Conservation (phyloP, 345 rosid species). For the Murraya paniculata region DNA sequence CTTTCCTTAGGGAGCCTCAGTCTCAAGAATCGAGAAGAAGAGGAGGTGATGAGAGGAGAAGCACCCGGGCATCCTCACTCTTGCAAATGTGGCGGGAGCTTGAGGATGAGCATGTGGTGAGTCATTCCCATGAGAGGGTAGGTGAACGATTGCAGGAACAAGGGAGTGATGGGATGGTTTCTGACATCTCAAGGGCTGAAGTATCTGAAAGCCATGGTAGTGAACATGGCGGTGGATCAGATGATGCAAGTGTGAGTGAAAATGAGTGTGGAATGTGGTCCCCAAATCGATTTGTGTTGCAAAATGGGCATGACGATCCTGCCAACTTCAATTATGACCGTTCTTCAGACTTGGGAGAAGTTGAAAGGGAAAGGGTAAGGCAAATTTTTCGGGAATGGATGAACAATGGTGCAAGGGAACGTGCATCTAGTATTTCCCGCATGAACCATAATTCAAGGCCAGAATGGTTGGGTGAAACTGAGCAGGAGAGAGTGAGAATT, state of each 20-base stretch:
- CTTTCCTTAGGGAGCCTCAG: constrained; percentile 68
- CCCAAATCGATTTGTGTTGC: constrained; percentile 46
- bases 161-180: constrained; percentile 37
- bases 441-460: constrained; percentile 48
- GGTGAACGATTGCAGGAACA: constrained; percentile 43
- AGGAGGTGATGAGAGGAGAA: constrained; percentile 54
- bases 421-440: constrained; percentile 39
- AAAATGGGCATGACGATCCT: constrained; percentile 48
- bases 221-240: constrained; percentile 39
- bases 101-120: constrained; percentile 83
- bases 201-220: constrained; percentile 36
- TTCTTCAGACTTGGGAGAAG: constrained; percentile 65
- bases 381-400: constrained; percentile 85
- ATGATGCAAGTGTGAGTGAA: constrained; percentile 43
- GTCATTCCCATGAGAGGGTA: constrained; percentile 51
- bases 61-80: constrained; percentile 72
- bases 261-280: constrained; percentile 57
- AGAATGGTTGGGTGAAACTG: constrained; percentile 87
- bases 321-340: constrained; percentile 30
- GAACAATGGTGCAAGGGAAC: constrained; percentile 59
- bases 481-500: constrained; percentile 88
- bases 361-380: constrained; percentile 86
- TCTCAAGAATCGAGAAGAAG: constrained; percentile 47
- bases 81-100: constrained; percentile 88
- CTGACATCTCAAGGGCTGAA: constrained; percentile 37